Evolutionary conservation across 2,329 filamentous ascomycete species (phyloP), one percentile per base, ranked within the genome.

Genomic region (Zalaria sp.): DNA sequence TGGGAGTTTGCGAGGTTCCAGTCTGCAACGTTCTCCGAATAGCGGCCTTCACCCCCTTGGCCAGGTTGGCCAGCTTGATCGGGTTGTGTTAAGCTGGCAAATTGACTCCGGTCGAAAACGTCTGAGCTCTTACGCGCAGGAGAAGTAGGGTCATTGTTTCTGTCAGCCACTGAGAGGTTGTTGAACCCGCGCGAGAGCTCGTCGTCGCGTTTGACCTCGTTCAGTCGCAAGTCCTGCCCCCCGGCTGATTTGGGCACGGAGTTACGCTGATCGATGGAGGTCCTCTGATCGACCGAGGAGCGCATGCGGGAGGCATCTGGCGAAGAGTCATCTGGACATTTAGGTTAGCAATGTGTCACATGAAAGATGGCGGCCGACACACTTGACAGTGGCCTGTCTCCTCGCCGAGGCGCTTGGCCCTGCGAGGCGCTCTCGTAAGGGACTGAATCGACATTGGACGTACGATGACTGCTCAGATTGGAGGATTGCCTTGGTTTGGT

Each of bases 11-110:
- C 37, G 29, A 75, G 61, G 46, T 81, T 81, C 29, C 77, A 65
- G 47, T 79, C 74, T 2, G 75, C 76, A 2, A 80, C 74, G 52
- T 79, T 75, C 53, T 80, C 77, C 10, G 72, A 74, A 49, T 73
- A 79, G 11, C 45, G 44, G 37, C 43, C 43, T 27, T 45, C 35
- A 32, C 29, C 7, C 18, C 18, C 18, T 18, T 7, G n/a, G 29
- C 7, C 7, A 32, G n/a, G n/a, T 32, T 32, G 29, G 29, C 29
- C n/a, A 7, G 29, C 29, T 32, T 32, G 29, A 32, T 32, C 18
- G 18, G 18, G 35, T 44, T 45, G n/a, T 29, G 35, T 25, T 41
- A 39, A 27, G 41, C 40, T 5, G 39, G 39, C 27, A 39, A 4
- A 1, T 38, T 44, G 31, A 47, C 25, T 18, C 29, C 38, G n/a